These are phyloP conservation scores for Rhodotorula sp. DNA, from an alignment of 1,284 basidiomycete genomes.

Conservation along the genomic window DNA sequence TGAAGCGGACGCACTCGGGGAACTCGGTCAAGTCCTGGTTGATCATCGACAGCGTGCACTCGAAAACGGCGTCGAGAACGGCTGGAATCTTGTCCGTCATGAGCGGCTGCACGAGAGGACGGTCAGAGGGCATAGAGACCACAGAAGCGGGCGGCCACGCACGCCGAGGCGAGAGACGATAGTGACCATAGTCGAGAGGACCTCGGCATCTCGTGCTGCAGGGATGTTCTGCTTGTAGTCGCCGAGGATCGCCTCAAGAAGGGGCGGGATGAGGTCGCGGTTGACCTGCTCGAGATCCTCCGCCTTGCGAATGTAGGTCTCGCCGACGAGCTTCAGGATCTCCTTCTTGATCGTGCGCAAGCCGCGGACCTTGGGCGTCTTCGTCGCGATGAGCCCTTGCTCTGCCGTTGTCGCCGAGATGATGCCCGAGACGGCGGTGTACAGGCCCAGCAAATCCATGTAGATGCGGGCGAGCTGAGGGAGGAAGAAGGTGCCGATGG, in stretches of 20 bases:
- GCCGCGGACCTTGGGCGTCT: constrained; percentile 93
- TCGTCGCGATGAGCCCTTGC: constrained; percentile 88
- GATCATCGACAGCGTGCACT: constrained; percentile 97
- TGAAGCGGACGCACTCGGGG: constrained; percentile 61
- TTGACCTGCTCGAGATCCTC: constrained; percentile 94
- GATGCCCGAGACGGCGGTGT: constrained; percentile 96
- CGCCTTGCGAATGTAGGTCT: constrained; percentile 82
- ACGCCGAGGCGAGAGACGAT: constrained; percentile 85
- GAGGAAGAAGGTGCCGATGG: constrained; percentile 94
- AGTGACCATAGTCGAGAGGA: constrained; percentile 97
- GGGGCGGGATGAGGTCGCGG: constrained; percentile 85
- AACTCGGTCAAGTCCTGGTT: constrained; percentile 93
- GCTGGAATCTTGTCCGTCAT: constrained; percentile 94
- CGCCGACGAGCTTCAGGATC: constrained; percentile 85
- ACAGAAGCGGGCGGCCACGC: constrained; percentile 47
- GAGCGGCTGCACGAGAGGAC: constrained; percentile 56
- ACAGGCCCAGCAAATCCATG: constrained; percentile 96
- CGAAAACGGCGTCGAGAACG: constrained; percentile 94
- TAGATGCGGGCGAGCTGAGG: constrained; percentile 96
- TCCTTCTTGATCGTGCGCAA: constrained; percentile 98
- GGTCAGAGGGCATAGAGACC: constrained; percentile 1
- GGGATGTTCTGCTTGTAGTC: constrained; percentile 96
- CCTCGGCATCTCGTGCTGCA: constrained; percentile 91
- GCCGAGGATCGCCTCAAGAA: constrained; percentile 93
- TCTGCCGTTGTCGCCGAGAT: constrained; percentile 89